phyloP scores from a whole-genome alignment of 2,329 filamentous ascomycete genomes.

The Purpureocillium takamizusanense region DNA sequence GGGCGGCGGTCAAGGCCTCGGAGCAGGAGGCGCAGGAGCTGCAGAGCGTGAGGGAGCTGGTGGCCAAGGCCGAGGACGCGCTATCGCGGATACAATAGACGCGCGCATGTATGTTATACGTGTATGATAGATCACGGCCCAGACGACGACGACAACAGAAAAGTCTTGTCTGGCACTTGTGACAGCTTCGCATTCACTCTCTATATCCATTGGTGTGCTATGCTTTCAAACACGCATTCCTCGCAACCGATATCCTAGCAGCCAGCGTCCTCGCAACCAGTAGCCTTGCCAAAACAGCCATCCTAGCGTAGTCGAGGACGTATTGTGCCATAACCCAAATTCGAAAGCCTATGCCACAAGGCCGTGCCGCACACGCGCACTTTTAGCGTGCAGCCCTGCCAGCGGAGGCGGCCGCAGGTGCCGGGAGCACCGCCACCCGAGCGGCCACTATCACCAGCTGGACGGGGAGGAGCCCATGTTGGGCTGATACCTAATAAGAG shows the following conservation, averaged over 20 bases:
- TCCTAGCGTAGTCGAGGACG: too few species aligned
- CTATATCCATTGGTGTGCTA: background rate
- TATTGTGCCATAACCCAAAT: background rate
- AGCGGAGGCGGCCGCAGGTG: too few species aligned
- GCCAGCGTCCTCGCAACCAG: too few species aligned
- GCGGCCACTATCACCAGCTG: background rate
- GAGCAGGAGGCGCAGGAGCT: slow-evolving; percentile 22
- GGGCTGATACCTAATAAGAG: too few species aligned
- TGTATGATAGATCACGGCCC: too few species aligned
- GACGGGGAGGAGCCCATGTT: too few species aligned
- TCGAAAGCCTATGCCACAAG: background rate
- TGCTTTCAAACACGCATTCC: background rate
- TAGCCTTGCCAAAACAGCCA: too few species aligned
- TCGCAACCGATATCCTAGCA: too few species aligned
- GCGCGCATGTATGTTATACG: background rate
- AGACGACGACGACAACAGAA: background rate
- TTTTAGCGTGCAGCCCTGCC: too few species aligned
- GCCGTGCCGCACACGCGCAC: background rate
- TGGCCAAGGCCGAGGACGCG: slow-evolving; percentile 40
- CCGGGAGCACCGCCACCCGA: background rate
- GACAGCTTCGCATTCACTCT: too few species aligned
- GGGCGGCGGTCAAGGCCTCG: slow-evolving; percentile 12
- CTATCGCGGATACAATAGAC: slow-evolving; percentile 36
- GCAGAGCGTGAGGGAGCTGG: slow-evolving; percentile 31
- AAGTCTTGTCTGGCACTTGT: background rate